These are phyloP conservation scores for Penicillium steckii DNA, from an alignment of 495 filamentous ascomycete species.

Conservation along the genomic window DNA sequence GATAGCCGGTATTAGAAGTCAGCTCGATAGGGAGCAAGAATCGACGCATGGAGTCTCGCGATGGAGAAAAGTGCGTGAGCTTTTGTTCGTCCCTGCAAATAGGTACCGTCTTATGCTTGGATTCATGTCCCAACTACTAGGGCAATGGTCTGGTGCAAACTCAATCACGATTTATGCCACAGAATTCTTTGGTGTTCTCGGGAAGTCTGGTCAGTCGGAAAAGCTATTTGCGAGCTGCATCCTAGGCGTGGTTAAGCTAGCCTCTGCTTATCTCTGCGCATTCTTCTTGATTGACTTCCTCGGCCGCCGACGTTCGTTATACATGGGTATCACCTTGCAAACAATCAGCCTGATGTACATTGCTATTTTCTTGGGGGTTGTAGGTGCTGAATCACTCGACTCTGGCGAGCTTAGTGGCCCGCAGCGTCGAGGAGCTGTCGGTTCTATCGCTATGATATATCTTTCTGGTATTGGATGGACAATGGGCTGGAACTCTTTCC, in stretches of 20 bases:
- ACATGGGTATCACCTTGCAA: conserved; percentile 16
- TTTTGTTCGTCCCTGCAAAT: background rate
- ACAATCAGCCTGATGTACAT: conserved; percentile 14
- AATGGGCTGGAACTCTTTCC: conserved; percentile 61
- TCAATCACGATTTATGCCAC: conserved; percentile 43
- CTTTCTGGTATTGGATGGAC: conserved; percentile 33
- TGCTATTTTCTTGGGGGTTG: conserved; percentile 11
- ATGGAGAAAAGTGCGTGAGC: background rate
- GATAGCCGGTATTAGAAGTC: background rate
- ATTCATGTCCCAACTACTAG: conserved; percentile 49
- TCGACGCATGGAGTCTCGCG: background rate
- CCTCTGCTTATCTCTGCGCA: conserved; percentile 52
- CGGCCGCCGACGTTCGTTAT: conserved; percentile 11
- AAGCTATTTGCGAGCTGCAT: conserved; percentile 57
- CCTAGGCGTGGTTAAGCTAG: conserved; percentile 60
- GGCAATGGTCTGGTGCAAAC: conserved; percentile 59
- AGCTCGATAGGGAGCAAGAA: background rate
- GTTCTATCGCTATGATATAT: conserved; percentile 14
- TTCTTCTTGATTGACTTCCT: conserved; percentile 19
- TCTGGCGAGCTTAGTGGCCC: background rate
- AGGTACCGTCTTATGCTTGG: conserved; percentile 51
- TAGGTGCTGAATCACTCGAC: background rate
- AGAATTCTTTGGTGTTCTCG: conserved; percentile 48
- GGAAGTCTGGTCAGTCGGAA: conserved; percentile 50
- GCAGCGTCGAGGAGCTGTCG: background rate